Base-by-base conservation (phyloP, 2,329 filamentous ascomycete species). In the Trichoderma koningii region DNA sequence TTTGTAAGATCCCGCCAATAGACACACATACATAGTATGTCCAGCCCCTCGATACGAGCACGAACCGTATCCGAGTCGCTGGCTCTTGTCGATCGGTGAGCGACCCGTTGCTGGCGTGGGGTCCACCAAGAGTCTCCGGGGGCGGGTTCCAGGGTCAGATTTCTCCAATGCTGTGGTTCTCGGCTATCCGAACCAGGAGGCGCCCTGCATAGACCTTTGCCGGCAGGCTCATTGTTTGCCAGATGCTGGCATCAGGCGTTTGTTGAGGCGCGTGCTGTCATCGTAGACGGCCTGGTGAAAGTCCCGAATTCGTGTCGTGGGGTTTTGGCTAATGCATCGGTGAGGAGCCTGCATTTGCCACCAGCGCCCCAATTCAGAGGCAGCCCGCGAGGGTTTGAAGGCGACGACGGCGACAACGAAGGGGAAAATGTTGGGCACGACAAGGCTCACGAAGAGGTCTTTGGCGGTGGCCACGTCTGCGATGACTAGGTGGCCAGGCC, bases 301-400 rank as follows among this genome's bases (percentile, higher is more conserved):
- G 14, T 34, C 28, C 50, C 50, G 14, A 47, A 34, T 28, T 48
- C 26, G 53, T 23, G 59, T 30, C 50, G 26, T 47, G 41, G 59
- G 55, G 59, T 28, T 45, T 15, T 5, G 14, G 47, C 59, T 45
- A 51, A 53, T 63, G 59, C 50, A 63, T 55, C 59, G 14, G 59
- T 47, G 52, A 53, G 59, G 50, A 63, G 59, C 41, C 59, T 55
- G 50, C 48, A 63, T 63, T 63, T 63, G 59, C 59, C 59, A 63
- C 59, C 28, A 19, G 38, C 41, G 15, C 50, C 28, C 59, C 19
- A 5, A 19, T 38, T 28, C 50, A 63, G 59, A 63, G 59, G 59
- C 59, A 63, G 59, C 59, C 59, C 44, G 59, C 47, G 59, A 47
- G 48, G 38, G 34, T 38, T 52, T 52, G 59, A 30, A 42, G 44